These are phyloP conservation scores for Panicum hallii DNA, from an alignment of 202 grass and related monocot genomes.

Conservation along the genomic window DNA sequence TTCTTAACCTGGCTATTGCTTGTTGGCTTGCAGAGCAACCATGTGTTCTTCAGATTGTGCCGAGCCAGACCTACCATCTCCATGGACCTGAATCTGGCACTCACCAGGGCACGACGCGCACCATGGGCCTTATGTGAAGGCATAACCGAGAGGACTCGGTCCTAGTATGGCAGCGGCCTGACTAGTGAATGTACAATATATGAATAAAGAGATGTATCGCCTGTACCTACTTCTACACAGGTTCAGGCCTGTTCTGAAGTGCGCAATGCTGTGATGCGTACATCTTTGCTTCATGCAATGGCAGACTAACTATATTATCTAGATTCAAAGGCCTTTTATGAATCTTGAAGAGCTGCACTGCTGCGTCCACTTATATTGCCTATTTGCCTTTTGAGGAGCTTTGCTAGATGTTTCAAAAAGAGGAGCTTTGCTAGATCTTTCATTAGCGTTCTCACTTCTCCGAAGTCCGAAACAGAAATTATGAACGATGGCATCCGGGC, in stretches of 20 bases:
- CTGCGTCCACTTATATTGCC: background rate
- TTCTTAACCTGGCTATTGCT: background rate
- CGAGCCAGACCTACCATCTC: constrained; percentile 67
- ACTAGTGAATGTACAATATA: constrained; percentile 12
- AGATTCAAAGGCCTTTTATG: background rate
- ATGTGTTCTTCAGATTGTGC: constrained; percentile 70
- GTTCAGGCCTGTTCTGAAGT: constrained; percentile 22
- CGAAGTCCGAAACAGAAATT: background rate
- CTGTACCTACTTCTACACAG: background rate
- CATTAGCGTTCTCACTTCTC: background rate
- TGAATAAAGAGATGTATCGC: constrained; percentile 47
- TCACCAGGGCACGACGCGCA: constrained; percentile 3
- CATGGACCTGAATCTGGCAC: constrained; percentile 51
- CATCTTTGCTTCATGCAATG: background rate
- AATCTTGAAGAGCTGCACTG: background rate
- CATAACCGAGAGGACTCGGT: background rate
- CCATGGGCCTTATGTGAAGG: constrained; percentile 48
- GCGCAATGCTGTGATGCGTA: background rate
- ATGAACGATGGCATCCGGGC: background rate
- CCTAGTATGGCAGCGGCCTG: constrained; percentile 11
- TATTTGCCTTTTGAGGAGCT: background rate
- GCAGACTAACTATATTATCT: background rate
- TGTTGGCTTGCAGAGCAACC: constrained; percentile 65
- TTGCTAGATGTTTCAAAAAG: background rate
- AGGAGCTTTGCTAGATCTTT: background rate